These are phyloP conservation scores for Entoloma clypeatum DNA, from an alignment of 1,284 basidiomycete species.

Conservation along the genomic window DNA sequence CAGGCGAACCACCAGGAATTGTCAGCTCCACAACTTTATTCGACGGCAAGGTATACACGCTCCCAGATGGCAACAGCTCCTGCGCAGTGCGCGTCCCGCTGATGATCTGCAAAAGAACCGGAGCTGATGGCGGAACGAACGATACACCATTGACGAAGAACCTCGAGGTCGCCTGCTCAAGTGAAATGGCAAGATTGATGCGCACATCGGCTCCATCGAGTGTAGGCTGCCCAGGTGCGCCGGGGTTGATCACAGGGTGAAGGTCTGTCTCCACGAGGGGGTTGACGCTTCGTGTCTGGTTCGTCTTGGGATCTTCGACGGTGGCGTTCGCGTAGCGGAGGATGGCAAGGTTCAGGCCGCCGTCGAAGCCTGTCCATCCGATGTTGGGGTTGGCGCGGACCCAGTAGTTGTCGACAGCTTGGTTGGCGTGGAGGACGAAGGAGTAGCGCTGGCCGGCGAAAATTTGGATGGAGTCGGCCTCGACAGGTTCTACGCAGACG, in stretches of 20 bases:
- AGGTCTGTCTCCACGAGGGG: conserved; percentile 37
- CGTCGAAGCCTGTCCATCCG: conserved; percentile 25
- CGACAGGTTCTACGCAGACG: conserved; percentile 21
- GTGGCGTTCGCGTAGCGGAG: conserved; percentile 39
- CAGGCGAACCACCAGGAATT: conserved; percentile 32
- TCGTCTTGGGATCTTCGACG: conserved; percentile 39
- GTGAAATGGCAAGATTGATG: conserved; percentile 30
- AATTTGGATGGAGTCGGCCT: conserved; percentile 31
- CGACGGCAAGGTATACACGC: conserved; percentile 41
- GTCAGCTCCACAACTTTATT: conserved; percentile 46
- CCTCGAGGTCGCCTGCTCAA: conserved; percentile 20
- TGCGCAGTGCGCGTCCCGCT: conserved; percentile 41
- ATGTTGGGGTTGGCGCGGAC: conserved; percentile 35
- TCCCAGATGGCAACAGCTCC: conserved; percentile 42
- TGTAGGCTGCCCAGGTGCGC: conserved; percentile 36
- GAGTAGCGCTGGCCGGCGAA: conserved; percentile 34
- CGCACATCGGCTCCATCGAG: conserved; percentile 37
- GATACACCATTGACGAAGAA: conserved; percentile 35
- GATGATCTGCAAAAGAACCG: conserved; percentile 49
- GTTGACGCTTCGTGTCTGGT: conserved; percentile 21
- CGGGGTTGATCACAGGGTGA: conserved; percentile 34
- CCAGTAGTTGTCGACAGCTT: conserved; percentile 37
- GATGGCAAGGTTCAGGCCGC: conserved; percentile 34
- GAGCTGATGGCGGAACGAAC: conserved; percentile 37
- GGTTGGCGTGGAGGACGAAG: conserved; percentile 29